These are phyloP conservation scores for Prinsepia uniflora DNA, from an alignment of 306 rosid genomes.

Conservation along the genomic window DNA sequence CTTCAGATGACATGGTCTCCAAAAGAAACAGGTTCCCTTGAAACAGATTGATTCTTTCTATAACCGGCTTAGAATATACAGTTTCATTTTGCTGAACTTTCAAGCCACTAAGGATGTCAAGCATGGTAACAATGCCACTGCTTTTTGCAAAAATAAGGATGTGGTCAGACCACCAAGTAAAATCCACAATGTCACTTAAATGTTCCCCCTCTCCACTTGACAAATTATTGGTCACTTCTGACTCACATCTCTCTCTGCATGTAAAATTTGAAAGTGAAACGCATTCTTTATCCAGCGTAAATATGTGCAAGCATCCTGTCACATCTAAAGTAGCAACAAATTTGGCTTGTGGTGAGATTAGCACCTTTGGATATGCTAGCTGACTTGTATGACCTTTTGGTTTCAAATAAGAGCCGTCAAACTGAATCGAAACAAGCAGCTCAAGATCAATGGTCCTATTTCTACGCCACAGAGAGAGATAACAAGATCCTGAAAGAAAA, in stretches of 20 bases:
- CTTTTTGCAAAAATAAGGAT: conserved; percentile 57
- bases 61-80: conserved; percentile 56
- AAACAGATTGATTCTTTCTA: conserved; percentile 56
- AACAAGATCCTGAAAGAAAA: conserved; percentile 54
- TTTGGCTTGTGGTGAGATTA: conserved; percentile 76
- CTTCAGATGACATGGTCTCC: conserved; percentile 46
- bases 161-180: conserved; percentile 91
- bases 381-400: conserved; percentile 58
- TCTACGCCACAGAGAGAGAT: conserved; percentile 69
- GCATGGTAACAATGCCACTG: conserved; percentile 55
- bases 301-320: conserved; percentile 62
- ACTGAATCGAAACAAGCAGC: conserved; percentile 59
- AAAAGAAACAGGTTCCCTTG: conserved; percentile 65
- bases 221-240: conserved; percentile 31
- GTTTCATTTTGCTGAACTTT: conserved; percentile 58
- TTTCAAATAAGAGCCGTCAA: conserved; percentile 60
- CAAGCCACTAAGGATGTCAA: conserved; percentile 64
- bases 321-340: conserved; percentile 74
- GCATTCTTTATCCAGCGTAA: conserved; percentile 59
- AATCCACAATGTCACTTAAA: conserved; percentile 53
- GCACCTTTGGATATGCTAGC: conserved; percentile 68
- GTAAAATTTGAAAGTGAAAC: conserved; percentile 51
- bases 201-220: conserved; percentile 31
- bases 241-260: conserved; percentile 36
- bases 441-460: conserved; percentile 52